Conservation (phyloP, 2,329 filamentous ascomycete species). For the Fusarium nelsonii region DNA sequence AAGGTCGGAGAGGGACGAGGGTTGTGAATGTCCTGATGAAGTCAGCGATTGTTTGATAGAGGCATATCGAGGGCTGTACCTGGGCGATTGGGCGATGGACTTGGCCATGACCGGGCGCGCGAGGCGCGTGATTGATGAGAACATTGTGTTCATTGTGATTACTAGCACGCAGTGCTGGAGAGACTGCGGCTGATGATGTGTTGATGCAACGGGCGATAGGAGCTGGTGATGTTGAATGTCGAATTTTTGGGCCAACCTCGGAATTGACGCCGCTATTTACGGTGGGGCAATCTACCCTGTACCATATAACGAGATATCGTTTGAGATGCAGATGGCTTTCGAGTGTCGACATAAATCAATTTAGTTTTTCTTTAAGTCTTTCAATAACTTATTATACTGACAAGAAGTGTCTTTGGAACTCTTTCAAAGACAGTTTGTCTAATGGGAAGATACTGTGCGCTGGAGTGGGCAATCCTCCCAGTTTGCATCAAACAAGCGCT, state of each 20-base stretch:
- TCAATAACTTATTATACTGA: no score
- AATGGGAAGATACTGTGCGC: no score
- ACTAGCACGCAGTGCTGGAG: conserved; percentile 13
- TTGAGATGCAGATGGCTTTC: neutral
- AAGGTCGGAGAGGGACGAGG: conserved; percentile 64
- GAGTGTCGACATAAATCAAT: no score
- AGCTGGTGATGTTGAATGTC: conserved; percentile 42
- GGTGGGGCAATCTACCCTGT: conserved; percentile 40
- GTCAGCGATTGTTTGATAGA: conserved; percentile 14
- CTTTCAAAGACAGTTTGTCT: no score
- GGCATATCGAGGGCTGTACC: conserved; percentile 34
- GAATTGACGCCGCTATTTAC: conserved; percentile 34
- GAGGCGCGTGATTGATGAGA: conserved; percentile 50
- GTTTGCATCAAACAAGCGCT: no score
- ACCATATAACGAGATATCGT: neutral
- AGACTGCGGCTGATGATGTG: conserved; percentile 33
- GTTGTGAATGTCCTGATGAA: conserved; percentile 60
- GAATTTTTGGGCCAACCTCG: conserved; percentile 47
- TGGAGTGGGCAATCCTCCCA: no score
- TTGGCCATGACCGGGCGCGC: conserved; percentile 48
- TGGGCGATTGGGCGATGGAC: conserved; percentile 42
- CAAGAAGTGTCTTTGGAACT: no score
- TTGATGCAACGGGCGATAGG: conserved; percentile 25
- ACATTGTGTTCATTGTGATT: conserved; percentile 43
- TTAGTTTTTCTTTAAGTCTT: no score